Conservation (phyloP, 768 basidiomycete species). For the Arthromyces matolae region DNA sequence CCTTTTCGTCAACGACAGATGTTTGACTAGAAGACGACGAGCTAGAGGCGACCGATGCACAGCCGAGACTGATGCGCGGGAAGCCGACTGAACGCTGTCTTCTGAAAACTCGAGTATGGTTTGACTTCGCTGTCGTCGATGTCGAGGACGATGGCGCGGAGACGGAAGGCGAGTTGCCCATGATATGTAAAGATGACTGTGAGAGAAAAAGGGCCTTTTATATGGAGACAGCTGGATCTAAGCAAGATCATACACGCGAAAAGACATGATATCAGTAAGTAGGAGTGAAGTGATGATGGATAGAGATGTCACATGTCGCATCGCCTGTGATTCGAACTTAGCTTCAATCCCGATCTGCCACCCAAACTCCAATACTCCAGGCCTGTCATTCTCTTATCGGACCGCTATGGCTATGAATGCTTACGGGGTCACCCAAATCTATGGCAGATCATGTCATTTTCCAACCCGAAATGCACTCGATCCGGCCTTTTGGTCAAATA, state of each 20-base stretch:
- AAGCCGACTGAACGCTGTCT: conserved; percentile 34
- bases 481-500: too few relatives aligned
- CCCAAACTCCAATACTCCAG: conserved; percentile 7
- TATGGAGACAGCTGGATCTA: conserved; percentile 9
- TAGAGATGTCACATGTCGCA: conserved; percentile 18
- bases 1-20: conserved; percentile 31
- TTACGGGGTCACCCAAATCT: background rate
- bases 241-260: conserved; percentile 11
- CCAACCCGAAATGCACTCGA: conserved; percentile 12
- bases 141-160: conserved; percentile 5
- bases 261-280: conserved; percentile 12
- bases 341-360: conserved; percentile 15
- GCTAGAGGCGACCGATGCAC: conserved; percentile 32
- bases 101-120: conserved; percentile 19
- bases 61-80: conserved; percentile 38
- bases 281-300: conserved; percentile 13
- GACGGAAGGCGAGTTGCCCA: conserved; percentile 32
- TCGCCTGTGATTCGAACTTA: conserved; percentile 9
- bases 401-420: too few relatives aligned
- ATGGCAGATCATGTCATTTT: conserved; percentile 19
- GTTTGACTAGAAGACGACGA: conserved; percentile 36
- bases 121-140: too few relatives aligned
- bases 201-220: conserved; percentile 5
- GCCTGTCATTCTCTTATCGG: too few relatives aligned
- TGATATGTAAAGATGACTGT: conserved; percentile 9